Percentiles rank a stretch among this genome's conserved stretches.
Conservation (phyloP, 2,329 filamentous ascomycete genomes). For the Colletotrichum sp. region DNA sequence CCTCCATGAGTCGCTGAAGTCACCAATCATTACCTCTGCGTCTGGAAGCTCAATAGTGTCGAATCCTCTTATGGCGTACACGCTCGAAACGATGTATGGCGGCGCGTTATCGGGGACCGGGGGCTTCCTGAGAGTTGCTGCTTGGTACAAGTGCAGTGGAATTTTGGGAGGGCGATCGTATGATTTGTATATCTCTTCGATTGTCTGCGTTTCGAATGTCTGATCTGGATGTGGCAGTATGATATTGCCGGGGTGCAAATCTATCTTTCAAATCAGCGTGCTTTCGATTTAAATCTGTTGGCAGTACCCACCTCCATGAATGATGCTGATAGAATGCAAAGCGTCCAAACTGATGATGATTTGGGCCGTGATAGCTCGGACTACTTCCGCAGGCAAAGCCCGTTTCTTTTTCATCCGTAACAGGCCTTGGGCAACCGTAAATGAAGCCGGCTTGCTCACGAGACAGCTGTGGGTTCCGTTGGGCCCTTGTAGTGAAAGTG, state of each 20-base stretch:
- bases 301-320: neutral
- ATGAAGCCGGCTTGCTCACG: neutral
- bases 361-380: neutral
- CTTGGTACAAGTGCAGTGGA: neutral
- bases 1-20: neutral
- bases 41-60: neutral
- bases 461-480: neutral
- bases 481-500: neutral
- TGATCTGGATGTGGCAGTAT: neutral
- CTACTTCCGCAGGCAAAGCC: fast-evolving
- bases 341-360: fast-evolving
- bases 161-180: neutral
- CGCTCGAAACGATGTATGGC: neutral
- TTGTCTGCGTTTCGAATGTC: neutral
- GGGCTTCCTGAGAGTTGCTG: neutral
- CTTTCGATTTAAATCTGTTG: neutral
- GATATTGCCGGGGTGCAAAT: neutral
- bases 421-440: neutral
- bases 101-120: neutral
- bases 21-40: neutral
- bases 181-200: neutral
- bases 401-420: fast-evolving
- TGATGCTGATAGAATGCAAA: neutral
- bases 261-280: neutral
- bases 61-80: fast-evolving